Evolutionary conservation across 2,329 filamentous ascomycete species (phyloP), one percentile per base, ranked within the genome.

Genomic region (Colletotrichum aenigma): DNA sequence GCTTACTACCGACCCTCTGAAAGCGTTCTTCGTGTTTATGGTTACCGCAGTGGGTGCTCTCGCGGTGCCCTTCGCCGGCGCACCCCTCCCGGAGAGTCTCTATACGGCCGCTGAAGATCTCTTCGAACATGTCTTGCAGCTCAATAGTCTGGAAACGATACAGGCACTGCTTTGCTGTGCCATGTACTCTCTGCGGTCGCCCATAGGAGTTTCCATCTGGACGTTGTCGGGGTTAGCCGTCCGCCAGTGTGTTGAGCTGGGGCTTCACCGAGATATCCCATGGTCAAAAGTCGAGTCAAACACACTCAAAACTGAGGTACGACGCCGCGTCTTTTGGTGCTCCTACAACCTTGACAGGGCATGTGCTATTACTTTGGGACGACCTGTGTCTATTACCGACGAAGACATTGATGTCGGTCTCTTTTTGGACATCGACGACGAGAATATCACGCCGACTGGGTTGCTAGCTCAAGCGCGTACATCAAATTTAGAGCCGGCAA

Each of bases 181-280:
- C 2, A 76, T 81, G 36, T 81, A 79, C 76, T 81, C 81, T 36
- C 64, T 83, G 21, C 61, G 82, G 62, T 81, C 80, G 1, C 66
- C 78, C 0, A 76, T 68, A 4, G 82, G 82, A 7, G 69, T 80
- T 38, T 82, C 80, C 0, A 66, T 77, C 9, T 84, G 82, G 82
- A 81, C 79, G 66, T 64, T 83, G 2, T 79, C 82, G 6, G 81
- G 82, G 2, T 32, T 83, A 32, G 82, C 82, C 12, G 62, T 84
- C 2, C 78, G 82, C 9, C 81, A 83, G 34, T 84, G 82, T 64
- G 79, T 82, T 28, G 81, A 84, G 48, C 75, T 84, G 6, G 82
- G 82, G 1, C 82, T 81, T 52, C 82, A 84, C 75, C 78, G 82
- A 2, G 26, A 62, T 6, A 26, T 30, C 2, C 21, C 21, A 16